Evolutionary conservation across 2,329 filamentous ascomycete genomes (phyloP), one percentile per base, ranked within the genome.

Genomic region (Fusarium xyrophilum): DNA sequence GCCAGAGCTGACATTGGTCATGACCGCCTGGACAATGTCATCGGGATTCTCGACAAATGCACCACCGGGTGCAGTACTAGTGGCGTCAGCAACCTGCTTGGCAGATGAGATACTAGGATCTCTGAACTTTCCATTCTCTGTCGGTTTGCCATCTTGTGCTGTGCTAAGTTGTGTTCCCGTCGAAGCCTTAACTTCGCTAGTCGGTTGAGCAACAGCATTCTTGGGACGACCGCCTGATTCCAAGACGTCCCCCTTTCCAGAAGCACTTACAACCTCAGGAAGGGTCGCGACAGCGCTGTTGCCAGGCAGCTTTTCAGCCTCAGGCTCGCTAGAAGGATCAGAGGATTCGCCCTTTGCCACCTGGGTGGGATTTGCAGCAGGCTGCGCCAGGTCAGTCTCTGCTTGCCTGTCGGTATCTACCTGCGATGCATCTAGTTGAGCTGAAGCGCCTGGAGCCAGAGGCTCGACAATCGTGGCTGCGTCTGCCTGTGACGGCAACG

Each of bases 31-130:
- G 32, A 50, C 10, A 38, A 35, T 15, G 17, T 30, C 27, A 33
- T 25, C 55, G 19, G 63, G 33, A 17, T 39, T n/a, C 36, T 69
- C 63, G 15, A 61, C 52, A 35, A 70, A 70, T 40, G 39, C 64
- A 13, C 53, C 67, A 33, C 67, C 64, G 4, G 53, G 64, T 3
- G 65, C 11, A 42, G 35, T 39, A 44, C 44, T 68, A 7, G 46
- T 19, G 11, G 50, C 28, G 35, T 17, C 47, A 17, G 46, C 10
- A 30, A 5, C 35, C 9, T 56, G 25, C 14, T 23, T 19, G 10
- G 11, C 28, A 33, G 40, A 27, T 21, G n/a, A 32, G 19, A 30
- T 23, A 13, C 9, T 30, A 14, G 27, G 3, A 6, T 35, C 10
- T 17, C 10, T 35, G 23, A n/a, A 30, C 15, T 60, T 19, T 12